phyloP scores from a whole-genome alignment of 768 basidiomycete genomes.

The Floccularia luteovirens region DNA sequence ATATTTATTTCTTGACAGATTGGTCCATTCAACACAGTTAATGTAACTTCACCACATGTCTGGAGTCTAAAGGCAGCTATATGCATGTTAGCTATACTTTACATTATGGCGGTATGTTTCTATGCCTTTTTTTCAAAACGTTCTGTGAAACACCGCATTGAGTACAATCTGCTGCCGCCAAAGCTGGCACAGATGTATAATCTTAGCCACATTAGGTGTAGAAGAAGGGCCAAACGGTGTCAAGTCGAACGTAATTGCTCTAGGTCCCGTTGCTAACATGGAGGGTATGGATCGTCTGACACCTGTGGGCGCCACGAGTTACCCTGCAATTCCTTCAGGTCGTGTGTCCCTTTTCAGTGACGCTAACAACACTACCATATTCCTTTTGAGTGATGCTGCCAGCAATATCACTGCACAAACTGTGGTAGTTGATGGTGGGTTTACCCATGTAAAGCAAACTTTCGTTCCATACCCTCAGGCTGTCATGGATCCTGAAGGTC shows the following conservation, averaged over 20 bases:
- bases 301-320: conserved; percentile 11
- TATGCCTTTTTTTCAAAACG: conserved; percentile 3
- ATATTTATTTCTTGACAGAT: conserved; percentile 50
- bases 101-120: conserved; percentile 64
- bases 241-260: conserved; percentile 80
- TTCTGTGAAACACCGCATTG: conserved; percentile 70
- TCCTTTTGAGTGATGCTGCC: conserved; percentile 79
- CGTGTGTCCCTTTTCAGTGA: conserved; percentile 55
- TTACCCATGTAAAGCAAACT: conserved; percentile 40
- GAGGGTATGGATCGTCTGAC: conserved; percentile 64
- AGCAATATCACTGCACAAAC: conserved; percentile 70
- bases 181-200: conserved; percentile 88
- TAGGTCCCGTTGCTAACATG: conserved; percentile 76
- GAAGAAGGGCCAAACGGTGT: conserved; percentile 96
- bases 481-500: conserved; percentile 51
- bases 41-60: conserved; percentile 77
- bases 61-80: conserved; percentile 71
- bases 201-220: conserved; percentile 78
- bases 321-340: conserved; percentile 24
- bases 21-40: conserved; percentile 92
- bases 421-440: conserved; percentile 64
- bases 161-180: conserved; percentile 91
- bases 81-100: conserved; percentile 86
- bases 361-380: conserved; percentile 64
- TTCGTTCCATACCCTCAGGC: conserved; percentile 55